Base-by-base conservation (phyloP, 2,329 filamentous ascomycete genomes). In the Dothideomycetidae sp. region DNA sequence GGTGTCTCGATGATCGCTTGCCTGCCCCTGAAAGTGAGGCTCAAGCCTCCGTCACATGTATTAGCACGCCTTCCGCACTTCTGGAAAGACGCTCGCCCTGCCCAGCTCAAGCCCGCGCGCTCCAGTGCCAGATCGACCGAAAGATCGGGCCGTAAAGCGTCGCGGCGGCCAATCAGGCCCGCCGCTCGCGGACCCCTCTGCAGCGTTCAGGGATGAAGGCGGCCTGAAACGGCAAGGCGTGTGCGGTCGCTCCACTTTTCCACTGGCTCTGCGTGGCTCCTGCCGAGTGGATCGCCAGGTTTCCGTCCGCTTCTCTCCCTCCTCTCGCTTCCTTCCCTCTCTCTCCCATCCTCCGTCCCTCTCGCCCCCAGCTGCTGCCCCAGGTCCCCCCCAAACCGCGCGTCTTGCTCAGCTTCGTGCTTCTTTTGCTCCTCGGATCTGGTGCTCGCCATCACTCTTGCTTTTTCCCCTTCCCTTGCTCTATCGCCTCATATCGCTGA, bases 1-100 rank as follows among this genome's bases (percentile, higher is more conserved):
- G 36, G 33, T 38, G 17, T 29, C 29, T 29, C 30, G 28, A 29
- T 38, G n/a, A 38, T 38, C 36, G 21, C 31, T 19, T 38, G 16
- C n/a, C n/a, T 21, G 28, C 12, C 11, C 18, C 5, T 26, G 29
- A 38, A 21, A 38, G 31, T 38, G 29, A 29, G 30, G n/a, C 29
- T 33, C 21, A 19, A 29, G 33, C 15, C 33, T 17, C 13, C 15
- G 7, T 11, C 19, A 10, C 11, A 3, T 29, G 5, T 14, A 28
- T 16, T 36, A n/a, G 19, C 10, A 16, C 7, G 10, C 18, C 9
- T 14, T 9, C 16, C 12, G 31, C 31, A 15, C 9, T 16, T 33
- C 16, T 33, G 29, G 29, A 28, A 26, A 7, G n/a, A 16, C n/a
- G 33, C 18, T 19, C 31, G 10, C 31, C 31, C 34, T 18, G 12